Evolutionary conservation across 164 flowering plant species (phyloP).

Genomic region (Chloranthus sessilifolius): DNA sequence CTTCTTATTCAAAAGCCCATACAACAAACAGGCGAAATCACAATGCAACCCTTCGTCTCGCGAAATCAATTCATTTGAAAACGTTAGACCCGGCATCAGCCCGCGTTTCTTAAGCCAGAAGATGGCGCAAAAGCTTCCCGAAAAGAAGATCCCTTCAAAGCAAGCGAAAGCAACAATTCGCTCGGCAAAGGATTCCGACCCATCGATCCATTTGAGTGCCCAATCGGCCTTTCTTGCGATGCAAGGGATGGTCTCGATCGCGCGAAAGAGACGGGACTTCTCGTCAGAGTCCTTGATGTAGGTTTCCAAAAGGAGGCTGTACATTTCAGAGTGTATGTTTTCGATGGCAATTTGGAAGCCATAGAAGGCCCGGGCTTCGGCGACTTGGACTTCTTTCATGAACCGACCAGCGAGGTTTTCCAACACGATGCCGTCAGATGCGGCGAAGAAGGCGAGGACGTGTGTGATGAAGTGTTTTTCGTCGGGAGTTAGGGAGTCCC

Average conservation of each 20-base stretch:
- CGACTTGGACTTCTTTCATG: slow-evolving; percentile 73
- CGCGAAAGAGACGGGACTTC: slow-evolving; percentile 52
- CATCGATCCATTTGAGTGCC: slow-evolving; percentile 78
- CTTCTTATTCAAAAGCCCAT: slow-evolving; percentile 35
- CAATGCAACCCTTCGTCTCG: slow-evolving; percentile 81
- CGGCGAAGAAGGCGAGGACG: slow-evolving; percentile 85
- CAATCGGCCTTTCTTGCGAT: slow-evolving; percentile 68
- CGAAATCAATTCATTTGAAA: slow-evolving; percentile 76
- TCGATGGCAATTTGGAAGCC: slow-evolving; percentile 87
- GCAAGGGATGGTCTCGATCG: slow-evolving; percentile 72
- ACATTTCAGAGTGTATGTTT: slow-evolving; percentile 88
- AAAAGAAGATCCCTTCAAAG: slow-evolving; percentile 85
- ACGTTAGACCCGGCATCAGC: slow-evolving; percentile 74
- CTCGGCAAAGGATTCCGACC: slow-evolving; percentile 65
- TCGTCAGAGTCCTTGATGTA: slow-evolving; percentile 56
- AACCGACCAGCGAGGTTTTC: slow-evolving; percentile 77
- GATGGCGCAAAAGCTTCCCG: slow-evolving; percentile 75
- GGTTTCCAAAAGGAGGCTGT: slow-evolving; percentile 56
- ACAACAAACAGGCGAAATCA: slow-evolving; percentile 74
- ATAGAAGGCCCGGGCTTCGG: slow-evolving; percentile 81
- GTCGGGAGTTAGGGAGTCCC: slow-evolving; percentile 30
- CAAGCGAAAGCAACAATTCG: slow-evolving; percentile 70
- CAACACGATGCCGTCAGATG: slow-evolving; percentile 79
- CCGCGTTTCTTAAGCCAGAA: slow-evolving; percentile 86
- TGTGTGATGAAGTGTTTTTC: slow-evolving; percentile 72